Evolutionary conservation across 805 yeast species (phyloP).

Genomic region (Candida incommunis): DNA sequence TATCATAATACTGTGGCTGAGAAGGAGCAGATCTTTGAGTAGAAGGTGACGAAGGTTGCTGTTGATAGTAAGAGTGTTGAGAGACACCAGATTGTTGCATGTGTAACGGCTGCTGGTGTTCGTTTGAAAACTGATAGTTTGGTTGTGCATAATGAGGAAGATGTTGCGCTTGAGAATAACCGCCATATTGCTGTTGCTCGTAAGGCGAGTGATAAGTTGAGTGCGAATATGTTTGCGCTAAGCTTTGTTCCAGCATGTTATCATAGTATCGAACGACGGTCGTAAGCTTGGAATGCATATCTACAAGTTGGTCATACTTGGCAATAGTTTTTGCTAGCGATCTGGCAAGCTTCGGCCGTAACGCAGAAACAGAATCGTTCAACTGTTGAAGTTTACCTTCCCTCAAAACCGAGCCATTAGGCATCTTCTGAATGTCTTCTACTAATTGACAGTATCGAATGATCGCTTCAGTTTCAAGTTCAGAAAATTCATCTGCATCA

Average conservation of each 20-base stretch:
- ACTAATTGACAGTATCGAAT: slow-evolving; percentile 57
- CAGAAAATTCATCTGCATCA: slow-evolving; percentile 27
- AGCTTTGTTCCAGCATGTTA: slow-evolving; percentile 46
- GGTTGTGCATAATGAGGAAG: not conserved
- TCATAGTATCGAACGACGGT: slow-evolving; percentile 69
- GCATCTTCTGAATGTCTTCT: slow-evolving; percentile 35
- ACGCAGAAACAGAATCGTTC: slow-evolving; percentile 41
- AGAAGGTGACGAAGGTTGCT: not conserved
- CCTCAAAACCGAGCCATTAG: slow-evolving; percentile 26
- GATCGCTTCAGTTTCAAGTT: slow-evolving; percentile 56
- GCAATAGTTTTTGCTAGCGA: slow-evolving; percentile 43
- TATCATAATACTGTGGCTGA: not conserved
- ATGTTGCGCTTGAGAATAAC: not conserved
- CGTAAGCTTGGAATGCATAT: slow-evolving; percentile 64
- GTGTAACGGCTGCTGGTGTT: not conserved
- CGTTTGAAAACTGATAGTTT: too few relatives aligned
- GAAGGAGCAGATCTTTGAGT: not conserved
- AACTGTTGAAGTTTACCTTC: slow-evolving; percentile 42
- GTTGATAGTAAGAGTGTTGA: not conserved
- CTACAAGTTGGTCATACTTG: slow-evolving; percentile 52
- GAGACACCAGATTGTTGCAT: not conserved
- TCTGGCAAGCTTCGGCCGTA: slow-evolving; percentile 57
- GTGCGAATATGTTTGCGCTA: slow-evolving; percentile 28
- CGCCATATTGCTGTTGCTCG: not conserved
- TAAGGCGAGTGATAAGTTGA: not conserved